Conservation (phyloP, 176 grass and related monocot species). For the Oryza coarctata region DNA sequence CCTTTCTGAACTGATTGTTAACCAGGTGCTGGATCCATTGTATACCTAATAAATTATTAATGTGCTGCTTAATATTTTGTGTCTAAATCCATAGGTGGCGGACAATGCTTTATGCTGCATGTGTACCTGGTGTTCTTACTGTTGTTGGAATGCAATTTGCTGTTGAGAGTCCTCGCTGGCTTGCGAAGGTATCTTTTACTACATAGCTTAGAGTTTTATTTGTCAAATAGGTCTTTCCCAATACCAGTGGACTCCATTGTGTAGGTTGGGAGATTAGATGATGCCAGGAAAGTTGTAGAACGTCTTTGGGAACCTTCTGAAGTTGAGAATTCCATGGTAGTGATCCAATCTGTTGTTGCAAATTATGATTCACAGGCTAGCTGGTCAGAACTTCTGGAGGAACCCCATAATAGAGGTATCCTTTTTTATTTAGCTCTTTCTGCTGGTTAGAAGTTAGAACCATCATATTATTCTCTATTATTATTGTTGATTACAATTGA, state of each 20-base stretch:
- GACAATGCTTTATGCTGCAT: conserved; percentile 89
- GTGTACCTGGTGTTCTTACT: conserved; percentile 76
- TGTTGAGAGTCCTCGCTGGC: conserved; percentile 93
- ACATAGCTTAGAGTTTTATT: conserved; percentile 12
- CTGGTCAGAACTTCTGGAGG: conserved; percentile 78
- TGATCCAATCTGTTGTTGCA: conserved; percentile 71
- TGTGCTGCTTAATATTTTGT: not conserved
- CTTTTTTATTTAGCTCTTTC: not conserved
- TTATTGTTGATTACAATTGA: not conserved
- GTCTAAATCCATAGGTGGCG: conserved; percentile 67
- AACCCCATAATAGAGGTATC: conserved; percentile 82
- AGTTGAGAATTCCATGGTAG: conserved; percentile 80
- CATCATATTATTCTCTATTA: not conserved
- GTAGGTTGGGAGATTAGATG: conserved; percentile 86
- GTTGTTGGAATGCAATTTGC: conserved; percentile 93
- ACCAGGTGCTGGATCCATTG: not conserved
- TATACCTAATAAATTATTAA: conserved; percentile 5
- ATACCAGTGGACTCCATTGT: conserved; percentile 26
- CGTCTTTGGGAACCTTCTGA: conserved; percentile 72
- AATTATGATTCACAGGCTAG: conserved; percentile 54
- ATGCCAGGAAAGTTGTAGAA: conserved; percentile 65
- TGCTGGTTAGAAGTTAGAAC: not conserved
- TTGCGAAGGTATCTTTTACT: conserved; percentile 70
- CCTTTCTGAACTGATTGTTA: conserved; percentile 21
- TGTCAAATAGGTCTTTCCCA: conserved; percentile 4